phyloP scores from a whole-genome alignment of 2,329 filamentous ascomycete species.

The Tolypocladium guangdongense region DNA sequence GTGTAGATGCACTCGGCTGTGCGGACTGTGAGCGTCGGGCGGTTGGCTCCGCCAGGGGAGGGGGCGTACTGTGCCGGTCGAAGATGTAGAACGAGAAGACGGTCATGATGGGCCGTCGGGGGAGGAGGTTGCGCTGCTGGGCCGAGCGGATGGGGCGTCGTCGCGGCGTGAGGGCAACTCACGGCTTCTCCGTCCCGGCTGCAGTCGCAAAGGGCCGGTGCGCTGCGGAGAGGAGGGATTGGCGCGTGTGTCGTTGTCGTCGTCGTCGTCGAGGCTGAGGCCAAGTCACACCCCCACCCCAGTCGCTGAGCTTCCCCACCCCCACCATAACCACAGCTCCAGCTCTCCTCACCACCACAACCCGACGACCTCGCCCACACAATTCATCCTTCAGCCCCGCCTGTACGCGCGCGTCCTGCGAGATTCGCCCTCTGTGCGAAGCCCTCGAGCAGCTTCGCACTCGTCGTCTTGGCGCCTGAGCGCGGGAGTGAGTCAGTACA shows the following conservation, averaged over 20 bases:
- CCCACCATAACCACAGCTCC: background rate
- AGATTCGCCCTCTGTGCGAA: background rate
- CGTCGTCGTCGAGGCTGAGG: background rate
- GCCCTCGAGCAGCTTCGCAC: background rate
- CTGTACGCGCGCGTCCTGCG: background rate
- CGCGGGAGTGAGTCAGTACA: background rate
- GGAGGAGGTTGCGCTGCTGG: background rate
- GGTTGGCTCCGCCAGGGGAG: background rate
- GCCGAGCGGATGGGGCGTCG: background rate
- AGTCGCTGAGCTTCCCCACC: background rate
- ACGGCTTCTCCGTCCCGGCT: background rate
- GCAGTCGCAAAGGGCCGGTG: background rate
- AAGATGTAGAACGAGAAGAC: slow-evolving; percentile 99
- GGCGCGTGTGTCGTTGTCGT: background rate
- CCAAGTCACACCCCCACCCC: background rate
- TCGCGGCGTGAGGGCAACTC: background rate
- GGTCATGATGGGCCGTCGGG: slow-evolving; percentile 50
- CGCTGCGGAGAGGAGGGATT: background rate
- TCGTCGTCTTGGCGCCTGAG: background rate
- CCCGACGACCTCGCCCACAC: background rate
- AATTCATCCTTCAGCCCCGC: background rate
- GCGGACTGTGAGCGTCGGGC: background rate
- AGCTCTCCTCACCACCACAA: background rate
- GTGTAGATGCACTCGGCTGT: slow-evolving; percentile 96
- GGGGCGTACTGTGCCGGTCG: slow-evolving; percentile 77